phyloP scores from a whole-genome alignment of 345 rosid species.

The Sisymbrium irio region DNA sequence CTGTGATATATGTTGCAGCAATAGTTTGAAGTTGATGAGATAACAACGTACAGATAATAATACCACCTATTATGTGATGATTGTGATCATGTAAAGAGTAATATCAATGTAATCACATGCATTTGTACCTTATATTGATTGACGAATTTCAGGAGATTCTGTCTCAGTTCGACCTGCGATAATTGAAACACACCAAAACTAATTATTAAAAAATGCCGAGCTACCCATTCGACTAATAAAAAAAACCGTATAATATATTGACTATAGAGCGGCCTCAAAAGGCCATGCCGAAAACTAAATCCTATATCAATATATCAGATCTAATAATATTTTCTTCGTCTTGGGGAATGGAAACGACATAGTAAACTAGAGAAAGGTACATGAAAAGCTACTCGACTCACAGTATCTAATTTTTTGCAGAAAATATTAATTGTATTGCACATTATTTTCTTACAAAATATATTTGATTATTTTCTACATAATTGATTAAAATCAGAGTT shows the following conservation, averaged over 20 bases:
- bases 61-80: not conserved
- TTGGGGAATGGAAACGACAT: not conserved
- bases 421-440: not conserved
- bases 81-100: not conserved
- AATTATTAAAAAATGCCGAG: not conserved
- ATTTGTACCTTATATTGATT: not conserved
- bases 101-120: constrained; percentile 21
- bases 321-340: not conserved
- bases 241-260: constrained; percentile 2
- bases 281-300: not conserved
- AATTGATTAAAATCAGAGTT: too few relatives aligned
- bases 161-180: constrained; percentile 4
- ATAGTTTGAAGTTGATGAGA: not conserved
- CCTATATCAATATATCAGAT: not conserved
- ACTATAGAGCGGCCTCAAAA: constrained; percentile 22
- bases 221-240: constrained; percentile 7
- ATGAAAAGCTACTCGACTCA: not conserved
- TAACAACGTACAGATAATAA: not conserved
- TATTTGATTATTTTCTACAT: too few relatives aligned
- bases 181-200: constrained; percentile 1
- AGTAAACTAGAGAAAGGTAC: constrained; percentile 7
- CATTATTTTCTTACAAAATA: too few relatives aligned
- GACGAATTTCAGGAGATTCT: constrained; percentile 25
- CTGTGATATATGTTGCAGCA: not conserved
- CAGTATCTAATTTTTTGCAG: not conserved